phyloP scores from a whole-genome alignment of 2,329 filamentous ascomycete species.

The Cephalotrichum gorgonifer region DNA sequence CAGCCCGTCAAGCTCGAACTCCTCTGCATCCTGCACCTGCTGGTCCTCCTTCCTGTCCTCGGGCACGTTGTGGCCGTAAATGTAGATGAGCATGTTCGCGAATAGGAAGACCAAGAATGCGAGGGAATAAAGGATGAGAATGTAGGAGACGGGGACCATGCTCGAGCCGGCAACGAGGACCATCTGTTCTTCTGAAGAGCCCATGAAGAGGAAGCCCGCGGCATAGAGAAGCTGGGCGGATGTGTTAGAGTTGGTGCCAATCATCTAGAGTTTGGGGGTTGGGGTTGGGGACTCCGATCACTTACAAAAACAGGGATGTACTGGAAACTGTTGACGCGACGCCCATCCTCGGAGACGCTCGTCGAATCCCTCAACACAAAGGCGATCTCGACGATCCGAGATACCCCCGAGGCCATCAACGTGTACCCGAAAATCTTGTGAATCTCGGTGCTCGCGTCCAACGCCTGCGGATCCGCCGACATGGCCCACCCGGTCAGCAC shows the following conservation, averaged over 20 bases:
- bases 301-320: constrained; percentile 46
- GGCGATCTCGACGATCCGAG: constrained; percentile 81
- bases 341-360: constrained; percentile 54
- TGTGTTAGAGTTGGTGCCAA: constrained; percentile 11
- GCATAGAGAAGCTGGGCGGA: constrained; percentile 71
- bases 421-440: constrained; percentile 90
- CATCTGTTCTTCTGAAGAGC: constrained; percentile 96
- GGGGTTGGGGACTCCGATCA: too few species aligned
- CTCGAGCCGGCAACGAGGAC: constrained; percentile 58
- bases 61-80: constrained; percentile 57
- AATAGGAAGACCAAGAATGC: constrained; percentile 89
- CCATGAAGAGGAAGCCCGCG: constrained; percentile 94
- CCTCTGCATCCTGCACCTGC: constrained; percentile 69
- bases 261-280: too few species aligned
- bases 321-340: constrained; percentile 54
- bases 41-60: constrained; percentile 23
- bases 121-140: constrained; percentile 83
- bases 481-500: constrained; percentile 91
- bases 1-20: constrained; percentile 86
- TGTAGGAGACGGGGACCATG: constrained; percentile 84
- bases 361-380: constrained; percentile 72
- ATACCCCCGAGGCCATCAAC: constrained; percentile 77
- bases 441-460: constrained; percentile 77
- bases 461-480: constrained; percentile 78
- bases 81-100: constrained; percentile 70